Conservation (phyloP, 2,329 filamentous ascomycete species). For the Plenodomus lindquistii region DNA sequence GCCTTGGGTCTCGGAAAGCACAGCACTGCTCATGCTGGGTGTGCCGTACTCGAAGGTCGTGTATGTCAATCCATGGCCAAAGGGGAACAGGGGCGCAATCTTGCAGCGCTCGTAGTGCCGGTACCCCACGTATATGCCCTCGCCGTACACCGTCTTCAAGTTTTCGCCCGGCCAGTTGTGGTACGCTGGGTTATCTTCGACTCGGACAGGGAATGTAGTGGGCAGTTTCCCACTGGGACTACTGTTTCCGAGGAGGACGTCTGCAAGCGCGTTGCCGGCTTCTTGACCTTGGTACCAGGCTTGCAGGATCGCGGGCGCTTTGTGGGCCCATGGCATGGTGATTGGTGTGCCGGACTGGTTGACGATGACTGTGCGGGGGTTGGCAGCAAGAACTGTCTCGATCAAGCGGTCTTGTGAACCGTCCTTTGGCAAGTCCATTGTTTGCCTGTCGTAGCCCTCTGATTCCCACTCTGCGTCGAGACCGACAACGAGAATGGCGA, state of each 20-base stretch:
- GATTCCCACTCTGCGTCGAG: conserved; percentile 79
- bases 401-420: conserved; percentile 68
- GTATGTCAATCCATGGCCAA: conserved; percentile 79
- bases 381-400: conserved; percentile 64
- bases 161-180: conserved; percentile 76
- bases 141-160: conserved; percentile 68
- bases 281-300: conserved; percentile 89
- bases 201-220: conserved; percentile 65
- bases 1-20: conserved; percentile 49
- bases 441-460: conserved; percentile 67
- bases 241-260: conserved; percentile 72
- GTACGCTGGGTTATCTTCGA: conserved; percentile 69
- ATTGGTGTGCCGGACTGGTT: conserved; percentile 77
- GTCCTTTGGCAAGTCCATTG: conserved; percentile 61
- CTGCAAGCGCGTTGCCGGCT: conserved; percentile 78
- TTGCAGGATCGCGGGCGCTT: conserved; percentile 69
- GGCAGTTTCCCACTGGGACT: conserved; percentile 78
- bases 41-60: conserved; percentile 70
- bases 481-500: conserved; percentile 77
- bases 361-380: conserved; percentile 70
- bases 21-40: conserved; percentile 57
- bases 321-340: conserved; percentile 69
- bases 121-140: conserved; percentile 75
- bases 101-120: conserved; percentile 68
- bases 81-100: conserved; percentile 69